Evolutionary conservation across 768 basidiomycete species (phyloP).

Genomic region (Leccinum subgranulosum): DNA sequence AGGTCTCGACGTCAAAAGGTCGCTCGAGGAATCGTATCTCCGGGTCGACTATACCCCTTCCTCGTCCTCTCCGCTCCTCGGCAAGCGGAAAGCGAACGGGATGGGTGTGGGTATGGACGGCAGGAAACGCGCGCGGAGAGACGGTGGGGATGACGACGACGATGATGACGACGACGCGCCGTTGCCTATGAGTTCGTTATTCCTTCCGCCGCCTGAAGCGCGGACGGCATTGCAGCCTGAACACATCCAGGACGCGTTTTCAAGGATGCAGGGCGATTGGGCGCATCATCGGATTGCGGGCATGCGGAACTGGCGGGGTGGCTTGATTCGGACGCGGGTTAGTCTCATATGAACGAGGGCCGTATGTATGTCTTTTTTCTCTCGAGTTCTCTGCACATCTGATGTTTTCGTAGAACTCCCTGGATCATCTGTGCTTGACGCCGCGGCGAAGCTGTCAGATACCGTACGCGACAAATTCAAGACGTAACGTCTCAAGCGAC

Average conservation of each 20-base stretch:
- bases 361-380: background rate
- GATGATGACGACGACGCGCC: slow-evolving; percentile 63
- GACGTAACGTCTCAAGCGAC: background rate
- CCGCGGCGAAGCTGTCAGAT: background rate
- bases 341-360: slow-evolving; percentile 58
- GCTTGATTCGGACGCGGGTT: slow-evolving; percentile 73
- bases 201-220: slow-evolving; percentile 79
- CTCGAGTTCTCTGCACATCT: background rate
- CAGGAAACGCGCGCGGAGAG: slow-evolving; percentile 50
- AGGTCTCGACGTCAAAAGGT: slow-evolving; percentile 56
- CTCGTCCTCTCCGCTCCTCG: slow-evolving; percentile 52
- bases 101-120: slow-evolving; percentile 33
- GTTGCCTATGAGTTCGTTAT: slow-evolving; percentile 68
- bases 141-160: slow-evolving; percentile 45
- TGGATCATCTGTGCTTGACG: background rate
- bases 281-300: slow-evolving; percentile 78
- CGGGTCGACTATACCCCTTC: slow-evolving; percentile 55
- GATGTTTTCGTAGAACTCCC: background rate
- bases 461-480: background rate
- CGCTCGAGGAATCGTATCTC: slow-evolving; percentile 68
- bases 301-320: slow-evolving; percentile 88
- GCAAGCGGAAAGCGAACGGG: slow-evolving; percentile 62
- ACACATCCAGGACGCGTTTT: slow-evolving; percentile 89
- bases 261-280: slow-evolving; percentile 87
- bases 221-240: slow-evolving; percentile 74